These are phyloP conservation scores for Pugionium cornutum DNA, from an alignment of 345 rosid genomes.

Conservation along the genomic window DNA sequence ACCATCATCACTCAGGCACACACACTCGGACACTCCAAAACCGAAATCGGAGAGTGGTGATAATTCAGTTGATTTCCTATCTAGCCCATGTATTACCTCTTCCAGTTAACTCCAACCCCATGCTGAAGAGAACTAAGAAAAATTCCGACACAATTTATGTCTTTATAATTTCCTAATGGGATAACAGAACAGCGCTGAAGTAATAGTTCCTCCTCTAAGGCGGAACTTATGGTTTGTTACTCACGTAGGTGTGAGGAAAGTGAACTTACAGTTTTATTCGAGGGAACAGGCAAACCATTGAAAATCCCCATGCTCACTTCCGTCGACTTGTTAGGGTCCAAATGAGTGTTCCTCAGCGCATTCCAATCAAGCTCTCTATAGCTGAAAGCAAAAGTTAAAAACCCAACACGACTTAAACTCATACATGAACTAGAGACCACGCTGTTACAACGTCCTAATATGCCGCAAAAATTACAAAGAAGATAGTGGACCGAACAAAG, in stretches of 20 bases:
- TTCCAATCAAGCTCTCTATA: slow-evolving; percentile 28
- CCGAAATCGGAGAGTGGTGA: slow-evolving; percentile 7
- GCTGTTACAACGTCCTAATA: not conserved
- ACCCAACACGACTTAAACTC: slow-evolving; percentile 19
- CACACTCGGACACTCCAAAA: slow-evolving; percentile 20
- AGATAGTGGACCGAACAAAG: slow-evolving; percentile 14
- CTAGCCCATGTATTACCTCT: slow-evolving; percentile 3
- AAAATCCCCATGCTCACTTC: slow-evolving; percentile 69
- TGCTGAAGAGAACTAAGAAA: slow-evolving; percentile 5
- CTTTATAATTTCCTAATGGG: not conserved
- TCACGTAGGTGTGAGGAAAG: slow-evolving; percentile 13
- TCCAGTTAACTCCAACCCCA: slow-evolving; percentile 18
- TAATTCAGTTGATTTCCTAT: slow-evolving; percentile 17
- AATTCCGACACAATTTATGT: not conserved
- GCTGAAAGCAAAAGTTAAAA: slow-evolving; percentile 26
- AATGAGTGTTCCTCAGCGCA: slow-evolving; percentile 33
- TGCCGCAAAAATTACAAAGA: not conserved
- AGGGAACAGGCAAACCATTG: slow-evolving; percentile 87
- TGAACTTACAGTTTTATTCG: slow-evolving; percentile 71
- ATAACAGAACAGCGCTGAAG: not conserved
- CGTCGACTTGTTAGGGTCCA: slow-evolving; percentile 31
- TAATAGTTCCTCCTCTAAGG: not conserved
- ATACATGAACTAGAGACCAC: slow-evolving; percentile 17
- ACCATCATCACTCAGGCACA: slow-evolving; percentile 37
- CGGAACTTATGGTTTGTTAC: not conserved